Evolutionary conservation across 148 eudicot genomes (phyloP), one percentile per base, ranked within the genome.

Genomic region (Linanthus parryae): DNA sequence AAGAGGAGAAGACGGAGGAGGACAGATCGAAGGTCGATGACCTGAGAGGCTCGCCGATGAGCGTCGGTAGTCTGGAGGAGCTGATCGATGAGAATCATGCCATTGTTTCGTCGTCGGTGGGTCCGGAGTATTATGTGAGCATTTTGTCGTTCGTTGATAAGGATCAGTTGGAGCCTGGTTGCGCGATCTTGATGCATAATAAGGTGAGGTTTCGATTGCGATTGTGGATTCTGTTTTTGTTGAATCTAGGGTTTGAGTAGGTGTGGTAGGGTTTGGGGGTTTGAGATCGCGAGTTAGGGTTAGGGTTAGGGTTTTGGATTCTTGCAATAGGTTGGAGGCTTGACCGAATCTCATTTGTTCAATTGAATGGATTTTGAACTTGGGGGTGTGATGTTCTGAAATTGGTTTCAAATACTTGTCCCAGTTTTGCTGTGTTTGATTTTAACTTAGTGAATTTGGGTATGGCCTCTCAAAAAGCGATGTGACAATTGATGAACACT

Each of bases 21-120:
- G 99, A 92, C 34, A 53, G 99, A 8, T 69, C 81, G 0, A 92
- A 92, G 67, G 96, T 92, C 4, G 99, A 92, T 31, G 99, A 92
- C 54, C 55, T 92, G 34, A 65, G 99, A 13, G 99, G 99, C 1
- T 72, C 88, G 18, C 99, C 99, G 9, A 92, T 92, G 99, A 92
- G 99, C 30, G 99, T 92, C 0, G 99, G 99, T 5, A 92, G 57
- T 64, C 54, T 92, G 46, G 96, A 92, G 63, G 99, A 92, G 71
- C 61, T 92, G 70, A 92, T 92, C 56, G 99, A 92, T 74, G 98
- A 92, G 85, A 92, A 82, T 64, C 98, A 92, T 50, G 98, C 96
- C 0, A 92, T 92, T 65, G 98, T 92, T 22, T 81, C 90, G 31
- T 72, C 81, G 1, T 81, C 94, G 11, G 96, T 92, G 17, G 98